Percentiles rank a stretch among this genome's conserved stretches.
These are phyloP conservation scores for Solanum hybrid DNA, from an alignment of 305 asterid species.

Conservation along the genomic window DNA sequence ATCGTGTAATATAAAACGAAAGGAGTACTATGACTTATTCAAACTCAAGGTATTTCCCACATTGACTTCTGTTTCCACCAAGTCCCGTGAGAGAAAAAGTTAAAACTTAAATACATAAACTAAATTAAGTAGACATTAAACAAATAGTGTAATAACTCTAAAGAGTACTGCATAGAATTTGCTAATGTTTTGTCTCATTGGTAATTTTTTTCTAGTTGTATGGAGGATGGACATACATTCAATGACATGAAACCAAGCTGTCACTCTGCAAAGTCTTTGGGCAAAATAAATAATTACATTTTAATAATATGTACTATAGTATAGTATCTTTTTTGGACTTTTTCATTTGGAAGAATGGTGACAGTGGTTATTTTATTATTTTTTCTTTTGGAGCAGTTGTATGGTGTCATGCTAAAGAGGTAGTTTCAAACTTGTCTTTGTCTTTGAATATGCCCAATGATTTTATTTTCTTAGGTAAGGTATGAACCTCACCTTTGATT, in stretches of 20 bases:
- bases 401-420: constrained; percentile 8
- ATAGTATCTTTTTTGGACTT: constrained; percentile 19
- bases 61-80: constrained; percentile 21
- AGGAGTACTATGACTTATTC: not conserved
- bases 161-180: constrained; percentile 18
- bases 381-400: constrained; percentile 1
- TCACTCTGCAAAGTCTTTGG: constrained; percentile 21
- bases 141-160: constrained; percentile 2
- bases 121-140: not conserved
- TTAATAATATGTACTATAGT: constrained; percentile 8
- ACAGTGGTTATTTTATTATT: not conserved
- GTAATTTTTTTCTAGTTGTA: constrained; percentile 14
- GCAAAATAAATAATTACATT: constrained; percentile 8
- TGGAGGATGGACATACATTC: constrained; percentile 23
- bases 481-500: constrained; percentile 6
- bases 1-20: not conserved
- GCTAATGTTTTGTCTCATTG: constrained; percentile 24
- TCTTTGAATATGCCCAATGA: constrained; percentile 2
- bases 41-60: not conserved
- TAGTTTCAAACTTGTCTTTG: constrained; percentile 10
- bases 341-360: constrained; percentile 25
- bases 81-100: constrained; percentile 5
- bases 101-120: not conserved
- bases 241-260: constrained; percentile 31
- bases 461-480: not conserved